phyloP scores from a whole-genome alignment of 192 early-diverging fungal genomes.

The Thoreauomyces humboldtii region DNA sequence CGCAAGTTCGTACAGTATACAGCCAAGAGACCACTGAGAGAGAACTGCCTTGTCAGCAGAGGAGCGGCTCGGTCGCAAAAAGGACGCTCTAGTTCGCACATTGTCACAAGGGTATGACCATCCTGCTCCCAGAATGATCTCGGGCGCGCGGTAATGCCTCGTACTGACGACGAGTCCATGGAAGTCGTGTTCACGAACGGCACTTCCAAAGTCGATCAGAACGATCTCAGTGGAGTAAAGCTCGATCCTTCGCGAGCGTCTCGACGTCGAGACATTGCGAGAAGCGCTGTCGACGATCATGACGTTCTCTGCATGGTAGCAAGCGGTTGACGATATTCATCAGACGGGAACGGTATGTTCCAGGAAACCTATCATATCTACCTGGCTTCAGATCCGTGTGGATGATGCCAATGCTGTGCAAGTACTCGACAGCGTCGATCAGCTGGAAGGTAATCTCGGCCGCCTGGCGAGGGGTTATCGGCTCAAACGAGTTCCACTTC shows the following conservation, averaged over 20 bases:
- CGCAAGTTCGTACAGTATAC: constrained; percentile 91
- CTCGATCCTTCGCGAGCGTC: constrained; percentile 46
- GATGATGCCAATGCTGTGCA: constrained; percentile 82
- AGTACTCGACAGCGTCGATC: constrained; percentile 78
- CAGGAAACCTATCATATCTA: no score
- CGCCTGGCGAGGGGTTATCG: constrained; percentile 86
- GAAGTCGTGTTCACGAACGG: constrained; percentile 89
- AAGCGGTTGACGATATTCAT: background rate
- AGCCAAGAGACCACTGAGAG: constrained; percentile 90
- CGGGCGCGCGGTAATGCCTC: constrained; percentile 94
- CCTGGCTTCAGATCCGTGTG: constrained; percentile 97
- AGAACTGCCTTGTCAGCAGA: no score
- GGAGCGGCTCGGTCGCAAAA: background rate
- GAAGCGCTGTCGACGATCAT: constrained; percentile 29
- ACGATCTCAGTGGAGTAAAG: constrained; percentile 73
- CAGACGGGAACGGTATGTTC: background rate
- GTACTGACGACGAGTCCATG: constrained; percentile 91
- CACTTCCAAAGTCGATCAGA: constrained; percentile 95
- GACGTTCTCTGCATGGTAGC: constrained; percentile 34
- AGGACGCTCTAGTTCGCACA: no score
- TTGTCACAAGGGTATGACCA: constrained; percentile 98
- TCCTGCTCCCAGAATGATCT: constrained; percentile 89
- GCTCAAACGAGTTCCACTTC: constrained; percentile 86
- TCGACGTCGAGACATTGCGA: background rate
- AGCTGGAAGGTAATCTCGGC: constrained; percentile 83